Base-by-base conservation (phyloP, 371 early-diverging fungal genomes). In the Smittium mucronatum region DNA sequence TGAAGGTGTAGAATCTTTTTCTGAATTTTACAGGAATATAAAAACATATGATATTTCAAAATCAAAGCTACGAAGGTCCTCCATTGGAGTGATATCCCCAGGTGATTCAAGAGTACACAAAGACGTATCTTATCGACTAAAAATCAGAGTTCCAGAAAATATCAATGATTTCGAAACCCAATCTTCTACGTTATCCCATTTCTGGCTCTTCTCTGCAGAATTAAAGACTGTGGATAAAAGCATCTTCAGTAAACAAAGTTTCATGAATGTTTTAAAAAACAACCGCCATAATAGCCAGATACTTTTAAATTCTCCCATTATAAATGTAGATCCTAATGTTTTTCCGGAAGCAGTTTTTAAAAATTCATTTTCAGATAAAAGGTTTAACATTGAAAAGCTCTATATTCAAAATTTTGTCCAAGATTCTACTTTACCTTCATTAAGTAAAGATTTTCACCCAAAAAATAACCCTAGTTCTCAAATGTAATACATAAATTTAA, bases 211-310 rank as follows among this genome's bases (percentile, higher is more conserved):
- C 26, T 15, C 15, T 15, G 15, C 28, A 21, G 59, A 59, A 15
- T n/a, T 59, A 5, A 59, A 59, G 26, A 11, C 59, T 21, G 5
- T 26, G 8, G 59, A 15, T 28, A 15, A 59, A 28, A 59, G n/a
- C 28, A 21, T 59, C 8, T 15, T 59, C 26, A 59, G 26, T 5
- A 2, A 26, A n/a, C 2, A 26, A 8, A 26, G 26, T 15, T 28
- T 59, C 26, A 21, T 47, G 21, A 47, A 47, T 59, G 59, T 59
- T 59, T 59, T 59, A 28, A 59, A 59, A 59, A 59, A 59, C 26
- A n/a, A 5, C 26, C 28, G 5, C 8, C 15, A 59, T 28, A 59
- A 28, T 28, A 28, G n/a, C 28, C 8, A 8, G 5, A 2, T 59
- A 21, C 59, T n/a, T 16, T 2, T 59, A 28, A 59, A 2, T n/a